These are phyloP conservation scores for Xylaria sp. DNA, from an alignment of 2,329 filamentous ascomycete genomes.

Conservation along the genomic window DNA sequence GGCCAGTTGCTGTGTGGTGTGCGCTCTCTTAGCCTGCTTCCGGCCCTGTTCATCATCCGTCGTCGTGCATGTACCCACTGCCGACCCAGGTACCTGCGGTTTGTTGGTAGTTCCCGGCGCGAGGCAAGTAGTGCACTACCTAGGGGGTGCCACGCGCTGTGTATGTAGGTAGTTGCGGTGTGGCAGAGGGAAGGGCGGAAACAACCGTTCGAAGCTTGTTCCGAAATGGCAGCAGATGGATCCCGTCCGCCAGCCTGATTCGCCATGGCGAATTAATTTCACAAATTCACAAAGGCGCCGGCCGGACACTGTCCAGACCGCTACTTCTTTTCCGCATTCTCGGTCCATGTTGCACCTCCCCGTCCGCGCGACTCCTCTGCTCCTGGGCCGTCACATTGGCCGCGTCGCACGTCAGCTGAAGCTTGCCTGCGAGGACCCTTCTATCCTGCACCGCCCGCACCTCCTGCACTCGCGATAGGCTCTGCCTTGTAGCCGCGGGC, in stretches of 20 bases:
- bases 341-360: slow-evolving; percentile 8
- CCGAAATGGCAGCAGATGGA: slow-evolving; percentile 11
- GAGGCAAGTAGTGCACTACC: no score
- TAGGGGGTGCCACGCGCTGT: no score
- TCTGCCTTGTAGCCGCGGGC: slow-evolving; percentile 47
- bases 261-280: slow-evolving; percentile 11
- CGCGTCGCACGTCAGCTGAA: slow-evolving; percentile 37
- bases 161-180: no score
- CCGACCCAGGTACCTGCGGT: no score
- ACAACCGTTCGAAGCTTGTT: no score
- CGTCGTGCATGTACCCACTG: not conserved
- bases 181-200: no score
- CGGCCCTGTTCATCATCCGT: slow-evolving; percentile 4
- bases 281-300: not conserved
- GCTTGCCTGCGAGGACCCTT: slow-evolving; percentile 53
- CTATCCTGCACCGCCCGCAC: slow-evolving; percentile 10
- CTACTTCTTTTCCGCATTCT: slow-evolving; percentile 2
- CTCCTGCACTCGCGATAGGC: slow-evolving; percentile 49
- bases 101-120: no score
- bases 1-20: slow-evolving; percentile 22
- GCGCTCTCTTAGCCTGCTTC: not conserved
- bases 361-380: slow-evolving; percentile 17
- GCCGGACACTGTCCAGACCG: not conserved
- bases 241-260: slow-evolving; percentile 19
- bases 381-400: slow-evolving; percentile 51